phyloP scores from a whole-genome alignment of 768 basidiomycete genomes.

The Macrolepiota albuminosa region DNA sequence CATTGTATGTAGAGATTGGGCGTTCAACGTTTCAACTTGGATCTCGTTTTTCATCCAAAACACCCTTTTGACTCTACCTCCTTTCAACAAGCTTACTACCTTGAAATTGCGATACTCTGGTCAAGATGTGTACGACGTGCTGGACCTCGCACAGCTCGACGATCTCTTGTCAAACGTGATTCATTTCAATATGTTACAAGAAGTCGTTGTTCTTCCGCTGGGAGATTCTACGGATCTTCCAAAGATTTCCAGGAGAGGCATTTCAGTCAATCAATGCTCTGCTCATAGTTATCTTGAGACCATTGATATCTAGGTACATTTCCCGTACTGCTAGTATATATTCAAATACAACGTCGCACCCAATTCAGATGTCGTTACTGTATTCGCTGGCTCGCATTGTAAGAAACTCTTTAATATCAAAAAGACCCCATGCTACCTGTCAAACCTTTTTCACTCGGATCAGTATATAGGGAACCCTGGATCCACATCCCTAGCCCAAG shows the following conservation, averaged over 20 bases:
- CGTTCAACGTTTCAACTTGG: not conserved
- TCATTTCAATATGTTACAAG: not conserved
- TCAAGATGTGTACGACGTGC: not conserved
- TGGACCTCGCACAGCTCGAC: not conserved
- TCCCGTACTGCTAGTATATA: too few relatives aligned
- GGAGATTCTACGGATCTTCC: not conserved
- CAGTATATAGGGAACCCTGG: constrained; percentile 76
- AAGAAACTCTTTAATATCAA: not conserved
- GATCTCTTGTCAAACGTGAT: not conserved
- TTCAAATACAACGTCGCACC: too few relatives aligned
- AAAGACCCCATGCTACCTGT: not conserved
- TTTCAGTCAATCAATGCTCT: not conserved
- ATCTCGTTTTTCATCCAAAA: not conserved
- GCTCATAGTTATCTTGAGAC: not conserved
- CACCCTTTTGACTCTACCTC: not conserved
- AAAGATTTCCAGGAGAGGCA: not conserved
- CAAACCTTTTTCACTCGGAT: constrained; percentile 4
- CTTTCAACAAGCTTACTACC: not conserved
- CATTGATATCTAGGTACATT: not conserved
- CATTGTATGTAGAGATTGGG: not conserved
- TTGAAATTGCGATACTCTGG: not conserved
- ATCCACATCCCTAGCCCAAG: constrained; percentile 78
- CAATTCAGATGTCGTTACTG: too few relatives aligned
- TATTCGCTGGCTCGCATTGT: not conserved
- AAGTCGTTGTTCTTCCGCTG: not conserved